These are phyloP conservation scores for Calonectria multiphialidica DNA, from an alignment of 2,329 filamentous ascomycete species.

Conservation along the genomic window DNA sequence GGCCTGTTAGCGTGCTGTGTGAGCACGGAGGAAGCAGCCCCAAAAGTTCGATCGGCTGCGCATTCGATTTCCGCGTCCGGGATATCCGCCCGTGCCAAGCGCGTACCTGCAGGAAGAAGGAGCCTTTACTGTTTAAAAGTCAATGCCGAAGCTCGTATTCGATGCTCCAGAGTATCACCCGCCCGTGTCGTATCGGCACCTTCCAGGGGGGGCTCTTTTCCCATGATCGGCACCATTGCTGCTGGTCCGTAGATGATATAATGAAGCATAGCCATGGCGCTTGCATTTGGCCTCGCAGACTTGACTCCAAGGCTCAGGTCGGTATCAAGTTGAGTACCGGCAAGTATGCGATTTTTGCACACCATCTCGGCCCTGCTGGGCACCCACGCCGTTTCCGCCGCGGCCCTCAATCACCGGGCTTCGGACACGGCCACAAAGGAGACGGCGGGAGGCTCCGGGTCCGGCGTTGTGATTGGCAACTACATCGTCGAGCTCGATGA, in stretches of 20 bases:
- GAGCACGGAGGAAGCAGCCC: not conserved
- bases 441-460: not conserved
- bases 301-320: not conserved
- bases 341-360: not conserved
- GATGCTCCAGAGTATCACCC: not conserved
- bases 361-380: not conserved
- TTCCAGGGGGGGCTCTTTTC: not conserved
- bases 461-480: constrained; percentile 1
- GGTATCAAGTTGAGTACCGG: not conserved
- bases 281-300: not conserved
- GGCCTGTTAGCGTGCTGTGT: not conserved
- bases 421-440: not conserved
- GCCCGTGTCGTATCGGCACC: constrained; percentile 1
- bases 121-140: not conserved
- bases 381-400: not conserved
- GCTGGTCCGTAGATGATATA: not conserved
- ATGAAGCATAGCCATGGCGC: not conserved
- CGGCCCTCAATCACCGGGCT: not conserved
- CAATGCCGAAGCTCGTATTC: constrained; percentile 4
- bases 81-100: not conserved
- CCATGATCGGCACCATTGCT: not conserved
- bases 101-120: not conserved
- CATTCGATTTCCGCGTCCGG: not conserved
- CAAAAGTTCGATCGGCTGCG: not conserved
- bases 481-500: constrained; percentile 13